Conservation (phyloP, 2,329 filamentous ascomycete genomes). For the Aspergillus fumigatus region DNA sequence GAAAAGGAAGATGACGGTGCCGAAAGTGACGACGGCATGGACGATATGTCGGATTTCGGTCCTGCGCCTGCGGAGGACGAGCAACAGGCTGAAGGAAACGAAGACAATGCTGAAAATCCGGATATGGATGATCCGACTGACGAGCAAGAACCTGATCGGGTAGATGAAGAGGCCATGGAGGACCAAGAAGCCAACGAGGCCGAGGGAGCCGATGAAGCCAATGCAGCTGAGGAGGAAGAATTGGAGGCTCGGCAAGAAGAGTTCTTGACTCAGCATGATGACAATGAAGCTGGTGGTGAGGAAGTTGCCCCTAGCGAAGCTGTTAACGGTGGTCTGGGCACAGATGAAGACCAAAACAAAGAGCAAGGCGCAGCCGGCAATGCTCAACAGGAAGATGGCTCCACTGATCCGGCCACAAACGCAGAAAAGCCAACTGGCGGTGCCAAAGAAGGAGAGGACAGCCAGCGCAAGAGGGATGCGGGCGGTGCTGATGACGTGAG, state of each 20-base stretch:
- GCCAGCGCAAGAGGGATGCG: slow-evolving; percentile 31
- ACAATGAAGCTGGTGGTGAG: slow-evolving; percentile 50
- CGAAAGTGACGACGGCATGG: slow-evolving; percentile 39
- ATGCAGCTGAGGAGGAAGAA: slow-evolving; percentile 35
- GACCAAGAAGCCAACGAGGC: slow-evolving; percentile 42
- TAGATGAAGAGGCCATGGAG: slow-evolving; percentile 39
- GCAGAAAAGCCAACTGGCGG: slow-evolving; percentile 42
- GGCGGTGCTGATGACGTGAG: slow-evolving; percentile 34
- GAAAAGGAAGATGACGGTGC: slow-evolving; percentile 52
- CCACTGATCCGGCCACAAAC: slow-evolving; percentile 44
- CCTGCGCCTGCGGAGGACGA: slow-evolving; percentile 35
- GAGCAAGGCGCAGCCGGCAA: slow-evolving; percentile 45
- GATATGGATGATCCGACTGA: slow-evolving; percentile 27
- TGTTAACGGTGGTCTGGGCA: slow-evolving; percentile 34
- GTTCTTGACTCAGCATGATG: slow-evolving; percentile 44
- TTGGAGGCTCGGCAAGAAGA: slow-evolving; percentile 49
- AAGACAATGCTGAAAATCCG: slow-evolving; percentile 27
- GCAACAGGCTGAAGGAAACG: slow-evolving; percentile 27
- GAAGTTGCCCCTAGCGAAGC: slow-evolving; percentile 46
- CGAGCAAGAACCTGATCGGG: slow-evolving; percentile 27
- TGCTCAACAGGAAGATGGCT: slow-evolving; percentile 39
- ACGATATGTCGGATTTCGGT: slow-evolving; percentile 44
- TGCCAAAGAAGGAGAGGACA: slow-evolving; percentile 39
- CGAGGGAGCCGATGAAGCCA: slow-evolving; percentile 46
- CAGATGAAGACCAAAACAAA: slow-evolving; percentile 39